Evolutionary conservation across 2,329 filamentous ascomycete genomes (phyloP).

Genomic region (Xylariaceae sp.): DNA sequence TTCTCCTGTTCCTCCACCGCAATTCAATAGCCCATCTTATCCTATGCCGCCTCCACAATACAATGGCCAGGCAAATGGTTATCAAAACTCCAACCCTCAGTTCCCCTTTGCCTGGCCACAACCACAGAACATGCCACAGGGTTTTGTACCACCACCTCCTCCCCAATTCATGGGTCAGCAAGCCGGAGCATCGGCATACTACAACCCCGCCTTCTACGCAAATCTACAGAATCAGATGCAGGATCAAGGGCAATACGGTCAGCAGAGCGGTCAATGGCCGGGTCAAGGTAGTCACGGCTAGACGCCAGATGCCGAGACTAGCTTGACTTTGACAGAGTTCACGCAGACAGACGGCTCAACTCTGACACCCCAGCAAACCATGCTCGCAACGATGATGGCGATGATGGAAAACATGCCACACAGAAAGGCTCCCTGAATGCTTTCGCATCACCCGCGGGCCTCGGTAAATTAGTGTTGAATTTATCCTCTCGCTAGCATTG

Average conservation of each 20-base stretch:
- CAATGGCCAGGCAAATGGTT: constrained; percentile 24
- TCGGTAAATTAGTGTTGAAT: no score
- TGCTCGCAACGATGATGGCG: background rate
- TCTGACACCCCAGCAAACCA: background rate
- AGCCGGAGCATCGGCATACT: constrained; percentile 38
- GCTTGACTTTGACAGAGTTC: no score
- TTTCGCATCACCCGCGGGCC: no score
- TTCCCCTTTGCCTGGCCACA: constrained; percentile 44
- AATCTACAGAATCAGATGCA: constrained; percentile 39
- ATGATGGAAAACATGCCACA: background rate
- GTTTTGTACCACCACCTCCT: constrained; percentile 32
- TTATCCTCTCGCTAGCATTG: no score
- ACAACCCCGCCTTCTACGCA: constrained; percentile 56
- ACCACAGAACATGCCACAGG: constrained; percentile 30
- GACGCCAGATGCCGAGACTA: background rate
- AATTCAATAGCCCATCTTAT: constrained; percentile 30
- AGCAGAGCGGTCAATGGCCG: constrained; percentile 20
- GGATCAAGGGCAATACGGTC: constrained; percentile 23
- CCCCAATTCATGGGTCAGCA: constrained; percentile 36
- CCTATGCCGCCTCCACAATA: constrained; percentile 22
- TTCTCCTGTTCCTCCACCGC: constrained; percentile 22
- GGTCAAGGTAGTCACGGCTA: constrained; percentile 19
- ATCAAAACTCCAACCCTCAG: constrained; percentile 32
- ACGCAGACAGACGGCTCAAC: background rate
- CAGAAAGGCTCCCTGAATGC: no score